Evolutionary conservation across 331 rosid species (phyloP).

Genomic region (Rhamnella rubrinervis): DNA sequence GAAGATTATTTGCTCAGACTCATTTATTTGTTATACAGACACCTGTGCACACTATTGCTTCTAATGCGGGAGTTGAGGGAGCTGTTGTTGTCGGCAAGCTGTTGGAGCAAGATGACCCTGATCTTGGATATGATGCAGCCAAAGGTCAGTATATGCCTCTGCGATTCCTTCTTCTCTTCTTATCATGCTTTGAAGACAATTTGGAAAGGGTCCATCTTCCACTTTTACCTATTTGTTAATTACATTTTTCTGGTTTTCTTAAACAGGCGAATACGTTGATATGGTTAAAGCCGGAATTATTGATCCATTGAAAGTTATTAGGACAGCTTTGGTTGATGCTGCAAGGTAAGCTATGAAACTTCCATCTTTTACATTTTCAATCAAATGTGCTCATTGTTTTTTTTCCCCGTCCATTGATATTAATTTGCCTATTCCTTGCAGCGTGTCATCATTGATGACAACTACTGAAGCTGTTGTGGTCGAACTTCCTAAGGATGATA

Average conservation of each 20-base stretch:
- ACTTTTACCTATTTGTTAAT: constrained; percentile 3
- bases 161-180: neutral
- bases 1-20: constrained; percentile 1
- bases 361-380: neutral
- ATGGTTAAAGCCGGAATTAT: constrained; percentile 86
- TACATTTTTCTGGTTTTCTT: neutral
- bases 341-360: constrained; percentile 55
- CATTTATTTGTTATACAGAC: constrained; percentile 44
- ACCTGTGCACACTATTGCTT: constrained; percentile 83
- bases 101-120: constrained; percentile 67
- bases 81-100: constrained; percentile 91
- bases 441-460: constrained; percentile 88
- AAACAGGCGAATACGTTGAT: constrained; percentile 83
- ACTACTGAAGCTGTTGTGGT: constrained; percentile 87
- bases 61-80: constrained; percentile 94
- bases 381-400: neutral
- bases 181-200: neutral
- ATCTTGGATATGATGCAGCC: constrained; percentile 89
- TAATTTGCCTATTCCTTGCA: constrained; percentile 28
- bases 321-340: constrained; percentile 92
- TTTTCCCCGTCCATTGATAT: constrained; percentile 1
- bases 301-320: constrained; percentile 89
- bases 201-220: neutral
- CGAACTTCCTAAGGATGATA: constrained; percentile 73
- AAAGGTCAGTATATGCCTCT: constrained; percentile 55